Percentiles rank a stretch among this genome's conserved stretches.
Evolutionary conservation across 495 filamentous ascomycete genomes (phyloP).

Genomic region (Aspergillus carlsbadensis): DNA sequence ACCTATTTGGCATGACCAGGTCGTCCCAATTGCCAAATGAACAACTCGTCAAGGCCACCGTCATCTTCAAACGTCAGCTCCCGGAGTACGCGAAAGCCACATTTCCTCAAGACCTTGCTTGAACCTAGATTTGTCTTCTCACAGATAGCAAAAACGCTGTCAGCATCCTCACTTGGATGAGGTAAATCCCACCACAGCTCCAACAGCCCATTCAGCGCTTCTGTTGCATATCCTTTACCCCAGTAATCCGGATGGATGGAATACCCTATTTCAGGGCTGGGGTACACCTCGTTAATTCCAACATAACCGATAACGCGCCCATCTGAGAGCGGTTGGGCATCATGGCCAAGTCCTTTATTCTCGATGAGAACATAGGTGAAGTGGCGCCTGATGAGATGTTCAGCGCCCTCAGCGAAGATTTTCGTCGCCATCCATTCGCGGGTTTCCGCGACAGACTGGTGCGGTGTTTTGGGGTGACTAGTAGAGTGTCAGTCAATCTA

Average conservation of each 20-base stretch:
- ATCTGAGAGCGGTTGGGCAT: neutral
- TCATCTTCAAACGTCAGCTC: neutral
- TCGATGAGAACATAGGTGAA: neutral
- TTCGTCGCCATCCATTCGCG: neutral
- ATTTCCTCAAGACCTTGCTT: neutral
- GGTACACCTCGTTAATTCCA: neutral
- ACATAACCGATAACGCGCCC: neutral
- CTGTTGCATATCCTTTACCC: slow-evolving; percentile 3
- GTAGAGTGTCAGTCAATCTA: neutral
- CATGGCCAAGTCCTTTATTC: neutral
- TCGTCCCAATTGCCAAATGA: slow-evolving; percentile 1
- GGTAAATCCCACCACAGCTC: neutral
- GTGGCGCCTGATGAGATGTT: neutral
- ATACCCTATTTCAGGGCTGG: neutral
- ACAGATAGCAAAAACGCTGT: neutral
- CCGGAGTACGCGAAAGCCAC: neutral
- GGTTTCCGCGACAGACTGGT: neutral
- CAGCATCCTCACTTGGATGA: neutral
- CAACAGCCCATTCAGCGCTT: neutral
- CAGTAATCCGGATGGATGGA: neutral
- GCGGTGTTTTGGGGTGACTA: neutral
- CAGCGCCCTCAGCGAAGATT: neutral
- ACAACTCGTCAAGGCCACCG: neutral
- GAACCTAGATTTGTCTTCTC: neutral
- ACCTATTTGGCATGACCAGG: neutral